phyloP scores from a whole-genome alignment of 495 filamentous ascomycete species.

The Lindgomyces ingoldianus region DNA sequence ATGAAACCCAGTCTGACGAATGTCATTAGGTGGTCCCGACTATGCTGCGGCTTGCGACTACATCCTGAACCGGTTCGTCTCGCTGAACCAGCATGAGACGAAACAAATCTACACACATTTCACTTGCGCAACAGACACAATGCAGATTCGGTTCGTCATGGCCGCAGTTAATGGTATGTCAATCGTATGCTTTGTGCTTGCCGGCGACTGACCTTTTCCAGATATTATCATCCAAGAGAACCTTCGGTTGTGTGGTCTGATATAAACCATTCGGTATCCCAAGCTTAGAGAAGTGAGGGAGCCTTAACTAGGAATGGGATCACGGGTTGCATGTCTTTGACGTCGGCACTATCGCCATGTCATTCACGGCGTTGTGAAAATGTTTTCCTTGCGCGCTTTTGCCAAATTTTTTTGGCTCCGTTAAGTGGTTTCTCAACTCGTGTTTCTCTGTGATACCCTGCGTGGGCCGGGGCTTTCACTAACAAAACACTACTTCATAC shows the following conservation, averaged over 20 bases:
- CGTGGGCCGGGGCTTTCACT: conserved; percentile 32
- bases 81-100: conserved; percentile 96
- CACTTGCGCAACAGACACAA: conserved; percentile 95
- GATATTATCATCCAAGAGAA: conserved; percentile 99
- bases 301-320: conserved; percentile 11
- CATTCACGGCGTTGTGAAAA: conserved; percentile 39
- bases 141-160: conserved; percentile 99
- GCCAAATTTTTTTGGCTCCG: conserved; percentile 2
- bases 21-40: conserved; percentile 68
- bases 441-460: conserved; percentile 39
- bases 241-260: conserved; percentile 94
- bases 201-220: conserved; percentile 44
- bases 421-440: conserved; percentile 18
- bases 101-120: conserved; percentile 99
- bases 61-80: conserved; percentile 95
- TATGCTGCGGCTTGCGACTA: conserved; percentile 94
- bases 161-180: conserved; percentile 94
- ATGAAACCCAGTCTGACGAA: conserved; percentile 18
- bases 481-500: conserved; percentile 13
- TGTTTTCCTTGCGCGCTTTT: conserved; percentile 29
- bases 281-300: conserved; percentile 2
- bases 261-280: conserved; percentile 55
- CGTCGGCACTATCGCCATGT: conserved; percentile 21
- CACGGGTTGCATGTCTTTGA: conserved; percentile 35
- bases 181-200: background rate